A percentile compares a stretch with the other conserved stretches of the same genome.
These are phyloP conservation scores for Xylaria sp. DNA, from an alignment of 2,329 filamentous ascomycete species.

Conservation along the genomic window DNA sequence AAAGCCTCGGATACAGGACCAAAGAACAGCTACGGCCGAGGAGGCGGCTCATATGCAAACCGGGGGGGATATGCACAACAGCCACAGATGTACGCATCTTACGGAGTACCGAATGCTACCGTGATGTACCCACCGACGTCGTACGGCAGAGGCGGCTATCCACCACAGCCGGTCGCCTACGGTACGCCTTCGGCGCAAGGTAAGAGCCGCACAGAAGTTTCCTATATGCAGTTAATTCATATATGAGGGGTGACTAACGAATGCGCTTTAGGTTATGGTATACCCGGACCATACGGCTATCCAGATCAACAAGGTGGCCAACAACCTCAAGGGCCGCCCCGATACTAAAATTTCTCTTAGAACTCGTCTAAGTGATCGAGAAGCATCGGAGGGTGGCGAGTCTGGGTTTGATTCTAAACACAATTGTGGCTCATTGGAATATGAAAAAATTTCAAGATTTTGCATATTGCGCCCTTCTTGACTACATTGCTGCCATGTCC, in stretches of 20 bases:
- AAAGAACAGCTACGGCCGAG: constrained; percentile 62
- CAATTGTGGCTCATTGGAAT: background rate
- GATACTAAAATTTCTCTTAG: constrained; percentile 53
- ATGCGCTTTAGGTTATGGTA: constrained; percentile 43
- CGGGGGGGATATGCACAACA: constrained; percentile 49
- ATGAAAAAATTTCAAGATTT: constrained; percentile 15
- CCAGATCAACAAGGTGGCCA: constrained; percentile 54
- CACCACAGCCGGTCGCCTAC: constrained; percentile 53
- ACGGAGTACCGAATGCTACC: constrained; percentile 51
- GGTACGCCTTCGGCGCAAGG: constrained; percentile 58
- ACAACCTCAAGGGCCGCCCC: constrained; percentile 54
- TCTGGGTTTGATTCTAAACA: background rate
- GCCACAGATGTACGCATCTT: constrained; percentile 52
- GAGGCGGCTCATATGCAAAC: constrained; percentile 50
- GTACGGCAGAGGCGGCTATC: constrained; percentile 59
- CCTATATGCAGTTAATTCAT: background rate
- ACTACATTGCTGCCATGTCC: constrained; percentile 12
- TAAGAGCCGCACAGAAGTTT: constrained; percentile 42
- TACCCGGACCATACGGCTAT: constrained; percentile 53
- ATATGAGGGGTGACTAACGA: constrained; percentile 12
- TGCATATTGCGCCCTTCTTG: constrained; percentile 24
- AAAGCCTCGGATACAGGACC: constrained; percentile 86
- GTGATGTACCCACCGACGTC: constrained; percentile 53
- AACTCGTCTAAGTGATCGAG: background rate
- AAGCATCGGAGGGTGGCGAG: constrained; percentile 11